Evolutionary conservation across 73 alveolate species (phyloP), one percentile per base, ranked within the genome.

Genomic region (Diophrys sp.): DNA sequence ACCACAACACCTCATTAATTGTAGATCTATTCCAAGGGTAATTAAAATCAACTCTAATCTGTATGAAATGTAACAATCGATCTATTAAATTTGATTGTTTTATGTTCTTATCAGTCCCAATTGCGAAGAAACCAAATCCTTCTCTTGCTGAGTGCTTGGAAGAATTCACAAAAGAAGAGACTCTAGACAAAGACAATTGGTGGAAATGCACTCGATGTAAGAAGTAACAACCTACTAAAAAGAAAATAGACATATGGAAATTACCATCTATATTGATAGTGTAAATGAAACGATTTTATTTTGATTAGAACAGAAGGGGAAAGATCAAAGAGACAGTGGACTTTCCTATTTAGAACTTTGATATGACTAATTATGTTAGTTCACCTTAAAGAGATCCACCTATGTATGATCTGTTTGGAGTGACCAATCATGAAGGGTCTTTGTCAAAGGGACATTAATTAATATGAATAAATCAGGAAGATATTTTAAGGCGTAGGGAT

Each of bases 161-260:
- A 32, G 88, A 91, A 80, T 82, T 83, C 80, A 81, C 91, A 31
- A 75, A 91, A 82, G 97, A 82, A 85, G 99, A 96, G 80, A 79
- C 70, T 68, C 81, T 96, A 44, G 97, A 92, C 31, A 78, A 79
- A 81, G 97, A 89, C 23, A 84, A 96, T 72, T 77, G 80, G 62
- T 92, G 97, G 97, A 81, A 80, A 62, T 96, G 99, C 81, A 85
- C 96, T 2, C 84, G 88, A 68, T 96, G 99, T 57, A 94, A 96
- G 81, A 71, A 81, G 24, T 85, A 77, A 80, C 33, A 87, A 71
- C 71, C 81, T 67, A 93, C 97, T 0, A 73, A 81, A 1, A 96
- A 94, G 73, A 91, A 88, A 75, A 92, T 94, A 74, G 98, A 90
- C 54, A 70, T 96, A 23, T 96, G 90, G 93, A 94, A 92, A 75